phyloP scores from a whole-genome alignment of 2,329 filamentous ascomycete species.

The Fusarium papillatum region DNA sequence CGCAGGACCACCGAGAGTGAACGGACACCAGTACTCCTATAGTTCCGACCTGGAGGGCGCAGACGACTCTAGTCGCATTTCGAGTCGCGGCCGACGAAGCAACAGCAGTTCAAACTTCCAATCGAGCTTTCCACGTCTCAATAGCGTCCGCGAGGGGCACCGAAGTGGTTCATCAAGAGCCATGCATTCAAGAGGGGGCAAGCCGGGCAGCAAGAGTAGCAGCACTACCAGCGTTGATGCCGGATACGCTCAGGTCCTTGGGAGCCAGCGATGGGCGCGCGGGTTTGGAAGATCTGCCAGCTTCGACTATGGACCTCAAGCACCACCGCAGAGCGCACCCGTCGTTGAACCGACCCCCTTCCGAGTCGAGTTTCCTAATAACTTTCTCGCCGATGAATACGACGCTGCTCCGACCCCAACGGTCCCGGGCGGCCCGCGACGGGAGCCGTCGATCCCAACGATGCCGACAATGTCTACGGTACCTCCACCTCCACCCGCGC shows the following conservation, averaged over 20 bases:
- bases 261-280: constrained; percentile 70
- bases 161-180: constrained; percentile 56
- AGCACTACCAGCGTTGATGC: constrained; percentile 76
- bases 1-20: constrained; percentile 39
- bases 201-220: constrained; percentile 80
- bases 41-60: constrained; percentile 72
- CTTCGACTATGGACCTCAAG: constrained; percentile 75
- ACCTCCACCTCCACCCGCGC: constrained; percentile 55
- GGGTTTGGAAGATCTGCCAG: constrained; percentile 75
- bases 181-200: constrained; percentile 66
- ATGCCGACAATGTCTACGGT: constrained; percentile 52
- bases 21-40: constrained; percentile 63
- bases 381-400: constrained; percentile 68
- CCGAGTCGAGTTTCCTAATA: constrained; percentile 64
- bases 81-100: constrained; percentile 77
- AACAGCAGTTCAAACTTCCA: constrained; percentile 85
- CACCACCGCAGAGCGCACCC: constrained; percentile 39
- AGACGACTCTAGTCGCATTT: constrained; percentile 67
- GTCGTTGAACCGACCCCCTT: constrained; percentile 50
- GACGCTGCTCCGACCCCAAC: constrained; percentile 91
- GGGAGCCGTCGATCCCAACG: constrained; percentile 46
- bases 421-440: constrained; percentile 83
- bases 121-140: constrained; percentile 70
- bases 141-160: constrained; percentile 69
- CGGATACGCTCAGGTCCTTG: constrained; percentile 69